Evolutionary conservation across 148 eudicot genomes (phyloP).

Genomic region (Limonium bicolor): DNA sequence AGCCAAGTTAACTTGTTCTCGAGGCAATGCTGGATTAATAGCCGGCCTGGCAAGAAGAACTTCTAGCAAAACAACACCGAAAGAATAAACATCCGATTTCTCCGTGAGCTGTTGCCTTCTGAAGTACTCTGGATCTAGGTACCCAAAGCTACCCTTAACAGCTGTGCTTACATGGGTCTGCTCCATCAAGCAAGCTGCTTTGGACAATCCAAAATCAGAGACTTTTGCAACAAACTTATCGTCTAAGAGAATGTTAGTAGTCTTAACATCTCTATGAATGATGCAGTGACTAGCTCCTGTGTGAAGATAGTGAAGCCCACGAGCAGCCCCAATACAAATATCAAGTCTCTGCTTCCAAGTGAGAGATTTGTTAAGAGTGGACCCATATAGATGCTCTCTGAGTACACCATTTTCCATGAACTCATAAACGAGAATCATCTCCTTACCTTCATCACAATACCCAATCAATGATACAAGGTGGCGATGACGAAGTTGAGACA

Average conservation of each 20-base stretch:
- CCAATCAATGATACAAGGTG: conserved; percentile 59
- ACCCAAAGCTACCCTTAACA: conserved; percentile 58
- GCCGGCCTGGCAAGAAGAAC: conserved; percentile 48
- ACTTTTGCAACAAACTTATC: conserved; percentile 51
- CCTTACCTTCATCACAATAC: conserved; percentile 37
- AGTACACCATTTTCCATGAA: conserved; percentile 54
- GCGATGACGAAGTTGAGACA: conserved; percentile 46
- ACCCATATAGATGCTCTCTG: conserved; percentile 45
- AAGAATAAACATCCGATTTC: conserved; percentile 57
- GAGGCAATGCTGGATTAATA: conserved; percentile 39
- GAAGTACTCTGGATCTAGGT: conserved; percentile 54
- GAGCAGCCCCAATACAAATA: conserved; percentile 51
- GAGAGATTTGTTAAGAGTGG: conserved; percentile 18
- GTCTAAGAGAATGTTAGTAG: conserved; percentile 51
- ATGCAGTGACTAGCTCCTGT: conserved; percentile 53
- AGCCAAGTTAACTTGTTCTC: conserved; percentile 50
- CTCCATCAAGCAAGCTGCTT: conserved; percentile 36
- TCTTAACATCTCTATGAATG: conserved; percentile 57
- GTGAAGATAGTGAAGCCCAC: conserved; percentile 63
- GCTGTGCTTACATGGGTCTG: conserved; percentile 59
- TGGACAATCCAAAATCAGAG: conserved; percentile 52
- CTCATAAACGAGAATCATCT: conserved; percentile 59
- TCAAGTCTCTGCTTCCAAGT: conserved; percentile 58
- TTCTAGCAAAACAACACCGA: conserved; percentile 51
- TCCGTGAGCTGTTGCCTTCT: conserved; percentile 49